Conservation (phyloP, 2,329 filamentous ascomycete species). For the Coniochaeta ligniaria region DNA sequence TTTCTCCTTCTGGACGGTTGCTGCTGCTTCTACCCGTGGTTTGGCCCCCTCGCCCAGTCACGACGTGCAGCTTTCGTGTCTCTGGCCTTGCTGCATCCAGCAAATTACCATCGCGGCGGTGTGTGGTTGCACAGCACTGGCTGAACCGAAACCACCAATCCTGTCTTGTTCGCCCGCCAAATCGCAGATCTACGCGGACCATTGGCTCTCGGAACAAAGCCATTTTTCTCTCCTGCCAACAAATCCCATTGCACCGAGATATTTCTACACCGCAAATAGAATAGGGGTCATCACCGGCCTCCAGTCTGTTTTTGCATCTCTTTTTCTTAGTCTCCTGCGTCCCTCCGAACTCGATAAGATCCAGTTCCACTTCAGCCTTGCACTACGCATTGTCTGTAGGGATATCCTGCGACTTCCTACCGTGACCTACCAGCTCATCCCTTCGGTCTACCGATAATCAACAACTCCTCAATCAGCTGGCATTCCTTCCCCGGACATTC, state of each 20-base stretch:
- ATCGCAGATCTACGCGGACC: constrained; percentile 10
- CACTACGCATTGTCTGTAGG: background rate
- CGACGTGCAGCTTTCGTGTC: constrained; percentile 1
- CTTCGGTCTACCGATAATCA: background rate
- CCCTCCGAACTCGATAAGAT: background rate
- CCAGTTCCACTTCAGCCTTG: constrained; percentile 2
- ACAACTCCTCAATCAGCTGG: background rate
- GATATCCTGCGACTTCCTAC: background rate
- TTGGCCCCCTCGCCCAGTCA: background rate
- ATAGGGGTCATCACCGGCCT: background rate
- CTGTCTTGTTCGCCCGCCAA: constrained; percentile 7
- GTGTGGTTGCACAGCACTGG: constrained; percentile 18
- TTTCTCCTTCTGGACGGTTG: background rate
- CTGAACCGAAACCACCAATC: constrained; percentile 13
- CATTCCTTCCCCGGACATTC: constrained; percentile 7
- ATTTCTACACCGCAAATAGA: background rate
- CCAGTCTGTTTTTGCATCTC: background rate
- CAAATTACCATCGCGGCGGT: constrained; percentile 4
- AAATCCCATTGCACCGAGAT: background rate
- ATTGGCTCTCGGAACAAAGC: constrained; percentile 15
- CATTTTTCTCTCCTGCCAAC: constrained; percentile 5
- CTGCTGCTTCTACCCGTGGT: background rate
- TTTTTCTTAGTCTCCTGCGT: background rate
- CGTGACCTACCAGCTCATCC: background rate
- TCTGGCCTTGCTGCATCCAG: background rate